Conservation (phyloP, 345 rosid species). For the Passiflora organensis region DNA sequence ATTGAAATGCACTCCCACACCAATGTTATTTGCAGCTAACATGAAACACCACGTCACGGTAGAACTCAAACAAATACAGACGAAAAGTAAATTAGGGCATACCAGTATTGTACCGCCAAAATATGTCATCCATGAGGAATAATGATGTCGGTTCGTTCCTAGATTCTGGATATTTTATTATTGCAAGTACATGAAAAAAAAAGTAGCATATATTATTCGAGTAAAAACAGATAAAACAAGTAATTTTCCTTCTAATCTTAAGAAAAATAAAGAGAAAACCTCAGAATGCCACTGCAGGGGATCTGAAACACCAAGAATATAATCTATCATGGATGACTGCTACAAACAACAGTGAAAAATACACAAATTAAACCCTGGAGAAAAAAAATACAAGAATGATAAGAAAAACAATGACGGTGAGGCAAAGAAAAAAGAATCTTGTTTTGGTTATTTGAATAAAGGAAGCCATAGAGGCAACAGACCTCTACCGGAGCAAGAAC, state of each 20-base stretch:
- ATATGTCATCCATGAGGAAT: constrained; percentile 73
- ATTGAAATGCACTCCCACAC: constrained; percentile 90
- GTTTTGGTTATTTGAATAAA: constrained; percentile 66
- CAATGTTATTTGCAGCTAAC: constrained; percentile 57
- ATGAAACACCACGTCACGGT: constrained; percentile 3
- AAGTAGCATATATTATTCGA: no score
- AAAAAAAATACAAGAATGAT: not conserved
- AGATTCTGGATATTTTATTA: constrained; percentile 46
- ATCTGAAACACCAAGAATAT: constrained; percentile 77
- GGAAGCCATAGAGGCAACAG: constrained; percentile 86
- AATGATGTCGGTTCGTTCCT: constrained; percentile 70
- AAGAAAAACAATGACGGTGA: not conserved
- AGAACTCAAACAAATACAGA: no score
- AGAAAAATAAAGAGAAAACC: constrained; percentile 28
- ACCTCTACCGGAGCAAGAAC: constrained; percentile 67
- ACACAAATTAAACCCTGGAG: not conserved
- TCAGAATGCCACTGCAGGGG: constrained; percentile 77
- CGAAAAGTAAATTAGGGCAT: no score
- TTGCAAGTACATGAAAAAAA: no score
- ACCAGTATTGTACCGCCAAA: constrained; percentile 85
- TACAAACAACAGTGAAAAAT: constrained; percentile 11
- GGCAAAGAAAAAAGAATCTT: constrained; percentile 37
- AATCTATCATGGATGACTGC: constrained; percentile 80
- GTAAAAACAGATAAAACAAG: no score
- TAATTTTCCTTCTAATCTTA: no score